Percentiles rank a stretch among this genome's conserved stretches.
Evolutionary conservation across 805 yeast species (phyloP).

Genomic region (Barnettozyma sucrosica): DNA sequence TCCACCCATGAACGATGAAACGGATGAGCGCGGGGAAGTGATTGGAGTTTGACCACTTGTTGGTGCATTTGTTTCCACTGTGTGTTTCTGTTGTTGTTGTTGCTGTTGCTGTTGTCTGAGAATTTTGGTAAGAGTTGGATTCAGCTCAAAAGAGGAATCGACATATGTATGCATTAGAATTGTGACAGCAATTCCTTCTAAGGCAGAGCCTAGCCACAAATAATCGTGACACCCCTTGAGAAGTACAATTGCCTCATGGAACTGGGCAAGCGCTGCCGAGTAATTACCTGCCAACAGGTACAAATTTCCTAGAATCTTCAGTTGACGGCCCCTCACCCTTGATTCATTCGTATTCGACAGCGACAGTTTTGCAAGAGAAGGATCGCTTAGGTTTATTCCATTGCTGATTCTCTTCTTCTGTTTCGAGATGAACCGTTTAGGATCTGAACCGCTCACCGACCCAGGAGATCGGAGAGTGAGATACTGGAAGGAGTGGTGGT

Average conservation of each 20-base stretch:
- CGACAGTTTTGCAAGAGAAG: conserved; percentile 32
- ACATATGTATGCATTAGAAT: conserved; percentile 53
- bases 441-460: conserved; percentile 46
- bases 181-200: conserved; percentile 76
- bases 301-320: conserved; percentile 71
- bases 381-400: conserved; percentile 20
- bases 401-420: conserved; percentile 36
- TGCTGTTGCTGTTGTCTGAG: conserved; percentile 21
- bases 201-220: conserved; percentile 82
- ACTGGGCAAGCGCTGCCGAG: conserved; percentile 60
- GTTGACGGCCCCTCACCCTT: conserved; percentile 64
- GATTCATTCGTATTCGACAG: conserved; percentile 32
- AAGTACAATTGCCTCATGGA: conserved; percentile 63
- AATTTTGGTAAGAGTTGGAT: conserved; percentile 28
- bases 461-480: conserved; percentile 83
- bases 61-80: conserved; percentile 9
- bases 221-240: conserved; percentile 63
- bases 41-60: conserved; percentile 25
- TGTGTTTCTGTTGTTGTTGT: conserved; percentile 19
- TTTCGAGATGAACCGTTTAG: conserved; percentile 30
- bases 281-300: conserved; percentile 76
- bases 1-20: conserved; percentile 8
- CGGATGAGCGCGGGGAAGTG: conserved; percentile 46
- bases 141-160: conserved; percentile 42
- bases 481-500: conserved; percentile 69